Evolutionary conservation across 2,329 filamentous ascomycete genomes (phyloP).

Genomic region (Falciphora oryzae): DNA sequence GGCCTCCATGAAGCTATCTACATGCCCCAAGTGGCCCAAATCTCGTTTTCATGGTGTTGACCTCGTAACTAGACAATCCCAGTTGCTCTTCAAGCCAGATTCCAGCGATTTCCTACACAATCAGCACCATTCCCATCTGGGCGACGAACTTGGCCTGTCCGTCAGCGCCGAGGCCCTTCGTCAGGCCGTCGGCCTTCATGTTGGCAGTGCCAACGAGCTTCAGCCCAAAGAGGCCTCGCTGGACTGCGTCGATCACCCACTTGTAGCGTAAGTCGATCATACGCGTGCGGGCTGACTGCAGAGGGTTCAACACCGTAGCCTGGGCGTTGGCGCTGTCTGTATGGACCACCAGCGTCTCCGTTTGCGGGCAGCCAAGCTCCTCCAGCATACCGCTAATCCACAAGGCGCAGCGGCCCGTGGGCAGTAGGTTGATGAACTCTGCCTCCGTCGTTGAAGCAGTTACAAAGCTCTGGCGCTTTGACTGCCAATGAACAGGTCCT

Average conservation of each 20-base stretch:
- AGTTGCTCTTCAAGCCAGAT: too few relatives aligned
- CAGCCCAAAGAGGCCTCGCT: neutral
- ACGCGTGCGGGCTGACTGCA: neutral
- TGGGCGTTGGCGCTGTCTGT: neutral
- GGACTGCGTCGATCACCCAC: neutral
- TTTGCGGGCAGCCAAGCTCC: neutral
- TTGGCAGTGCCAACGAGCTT: neutral
- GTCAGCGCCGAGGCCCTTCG: neutral
- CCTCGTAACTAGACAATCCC: too few relatives aligned
- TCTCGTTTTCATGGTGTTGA: too few relatives aligned
- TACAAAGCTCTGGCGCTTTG: neutral
- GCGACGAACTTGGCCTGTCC: neutral
- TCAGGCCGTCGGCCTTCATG: neutral
- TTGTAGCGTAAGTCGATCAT: neutral
- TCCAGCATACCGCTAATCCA: neutral
- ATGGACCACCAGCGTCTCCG: neutral
- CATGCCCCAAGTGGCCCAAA: too few relatives aligned
- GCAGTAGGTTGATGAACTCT: neutral
- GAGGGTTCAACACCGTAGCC: neutral
- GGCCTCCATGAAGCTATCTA: too few relatives aligned
- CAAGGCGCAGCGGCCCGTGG: neutral
- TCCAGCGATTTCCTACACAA: too few relatives aligned
- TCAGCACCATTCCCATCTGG: neutral
- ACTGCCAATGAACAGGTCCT: neutral
- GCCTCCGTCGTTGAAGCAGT: neutral